A percentile compares a stretch with the other conserved stretches of the same genome.
Evolutionary conservation across 225 moss, liverwort and hornwort species (phyloP).

Genomic region (Bryum argenteum): DNA sequence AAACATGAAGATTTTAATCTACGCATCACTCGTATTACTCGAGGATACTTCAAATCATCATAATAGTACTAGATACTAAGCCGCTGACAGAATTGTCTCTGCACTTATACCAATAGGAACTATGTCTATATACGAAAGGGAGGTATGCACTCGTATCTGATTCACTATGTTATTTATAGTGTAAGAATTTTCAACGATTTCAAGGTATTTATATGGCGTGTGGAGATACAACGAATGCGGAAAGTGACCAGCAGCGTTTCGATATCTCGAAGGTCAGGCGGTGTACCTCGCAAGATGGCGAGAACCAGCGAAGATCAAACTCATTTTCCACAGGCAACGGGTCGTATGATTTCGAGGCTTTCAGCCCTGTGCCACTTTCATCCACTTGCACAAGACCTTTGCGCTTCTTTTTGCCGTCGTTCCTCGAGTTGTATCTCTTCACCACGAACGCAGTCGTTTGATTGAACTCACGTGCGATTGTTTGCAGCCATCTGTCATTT

Average conservation of each 20-base stretch:
- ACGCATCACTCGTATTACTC: no score
- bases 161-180: no score
- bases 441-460: slow-evolving; percentile 90
- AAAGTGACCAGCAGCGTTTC: neutral
- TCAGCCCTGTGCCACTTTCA: slow-evolving; percentile 47
- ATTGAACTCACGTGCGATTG: slow-evolving; percentile 87
- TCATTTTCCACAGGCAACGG: slow-evolving; percentile 59
- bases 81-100: no score
- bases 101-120: no score
- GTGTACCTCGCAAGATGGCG: slow-evolving; percentile 74
- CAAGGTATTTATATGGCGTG: no score
- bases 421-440: slow-evolving; percentile 66
- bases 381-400: slow-evolving; percentile 50
- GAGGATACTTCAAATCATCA: no score
- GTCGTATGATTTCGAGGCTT: slow-evolving; percentile 38
- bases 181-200: no score
- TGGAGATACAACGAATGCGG: neutral
- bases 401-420: slow-evolving; percentile 31
- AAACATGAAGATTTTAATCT: no score
- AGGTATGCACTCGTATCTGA: no score
- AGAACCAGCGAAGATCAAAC: slow-evolving; percentile 95
- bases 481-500: slow-evolving; percentile 85
- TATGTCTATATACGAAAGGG: no score
- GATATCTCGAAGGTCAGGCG: slow-evolving; percentile 8
- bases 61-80: no score